Evolutionary conservation across 306 rosid genomes (phyloP), one percentile per base, ranked within the genome.

Genomic region (Dicorynia guianensis): DNA sequence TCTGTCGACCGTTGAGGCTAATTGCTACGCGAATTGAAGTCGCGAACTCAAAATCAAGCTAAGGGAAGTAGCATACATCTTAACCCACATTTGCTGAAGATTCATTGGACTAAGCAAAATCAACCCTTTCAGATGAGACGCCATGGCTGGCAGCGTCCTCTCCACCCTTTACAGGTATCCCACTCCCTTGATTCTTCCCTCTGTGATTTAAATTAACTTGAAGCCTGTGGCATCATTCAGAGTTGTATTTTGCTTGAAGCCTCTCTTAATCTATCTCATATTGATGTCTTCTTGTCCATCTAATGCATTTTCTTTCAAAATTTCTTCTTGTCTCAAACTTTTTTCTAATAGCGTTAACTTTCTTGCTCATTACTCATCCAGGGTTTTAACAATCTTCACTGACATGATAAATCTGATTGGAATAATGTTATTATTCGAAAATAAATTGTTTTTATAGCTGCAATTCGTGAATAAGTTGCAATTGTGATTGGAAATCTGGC

Each of bases 131-230:
- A 48, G 58, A 47, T 25, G 88, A 95, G 97, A 87, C 96, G 92
- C 92, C 97, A 92, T 85, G 98, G 98, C 17, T 95, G 95, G 92
- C 96, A 95, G 73, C 89, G 86, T 55, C 98, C 98, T 71, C 88
- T 95, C 69, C 98, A 92, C 61, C 87, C 97, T 77, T 76, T 95
- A 72, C 98, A 92, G 97, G 98, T 94, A 2, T 44, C 30, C 58
- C 46, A 1, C 15, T 42, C 11, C 19, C 5, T 18, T 36, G 25
- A 19, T 50, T 33, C 60, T 34, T 6, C 58, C 13, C 2, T 76
- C 69, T 34, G 74, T 58, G 3, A 8, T 50, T n/a, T 33, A n/a
- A 58, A 25, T 25, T 25, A 25, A 6, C 11, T 25, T 15, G n/a
- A 42, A 44, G 13, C 46, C 12, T 2, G 35, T 49, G 10, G 13